Conservation (phyloP, 192 early-diverging fungal genomes). For the Linderina pennispora region DNA sequence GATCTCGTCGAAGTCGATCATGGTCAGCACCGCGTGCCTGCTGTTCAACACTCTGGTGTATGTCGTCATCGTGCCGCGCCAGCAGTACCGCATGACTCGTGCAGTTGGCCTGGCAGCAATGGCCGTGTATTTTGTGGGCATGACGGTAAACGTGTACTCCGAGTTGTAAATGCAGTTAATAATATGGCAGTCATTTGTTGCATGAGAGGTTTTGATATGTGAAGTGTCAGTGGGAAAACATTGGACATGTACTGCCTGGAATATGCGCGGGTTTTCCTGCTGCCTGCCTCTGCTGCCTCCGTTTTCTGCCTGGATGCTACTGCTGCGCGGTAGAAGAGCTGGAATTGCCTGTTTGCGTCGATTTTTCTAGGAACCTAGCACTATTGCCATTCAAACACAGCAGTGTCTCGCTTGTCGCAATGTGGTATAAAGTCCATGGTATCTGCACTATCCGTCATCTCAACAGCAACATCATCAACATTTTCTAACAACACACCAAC, state of each 20-base stretch:
- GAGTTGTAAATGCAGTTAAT: constrained; percentile 51
- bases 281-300: too few species aligned
- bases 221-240: too few species aligned
- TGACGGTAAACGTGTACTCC: constrained; percentile 54
- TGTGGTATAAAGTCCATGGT: background rate
- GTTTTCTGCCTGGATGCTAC: too few species aligned
- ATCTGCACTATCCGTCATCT: background rate
- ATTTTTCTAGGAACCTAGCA: too few species aligned
- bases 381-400: too few species aligned
- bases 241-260: too few species aligned
- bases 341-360: too few species aligned
- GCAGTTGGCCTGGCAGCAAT: constrained; percentile 54
- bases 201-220: too few species aligned
- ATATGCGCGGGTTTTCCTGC: too few species aligned
- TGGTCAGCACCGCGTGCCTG: constrained; percentile 63
- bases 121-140: constrained; percentile 53
- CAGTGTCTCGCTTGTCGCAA: too few species aligned
- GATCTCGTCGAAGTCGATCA: constrained; percentile 56
- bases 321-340: too few species aligned
- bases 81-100: constrained; percentile 57
- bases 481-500: background rate
- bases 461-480: background rate
- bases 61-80: constrained; percentile 55
- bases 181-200: too few species aligned
- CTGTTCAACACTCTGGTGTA: constrained; percentile 55